These are phyloP conservation scores for Rhododendron mucronatum DNA, from an alignment of 148 eudicot species.

Conservation along the genomic window DNA sequence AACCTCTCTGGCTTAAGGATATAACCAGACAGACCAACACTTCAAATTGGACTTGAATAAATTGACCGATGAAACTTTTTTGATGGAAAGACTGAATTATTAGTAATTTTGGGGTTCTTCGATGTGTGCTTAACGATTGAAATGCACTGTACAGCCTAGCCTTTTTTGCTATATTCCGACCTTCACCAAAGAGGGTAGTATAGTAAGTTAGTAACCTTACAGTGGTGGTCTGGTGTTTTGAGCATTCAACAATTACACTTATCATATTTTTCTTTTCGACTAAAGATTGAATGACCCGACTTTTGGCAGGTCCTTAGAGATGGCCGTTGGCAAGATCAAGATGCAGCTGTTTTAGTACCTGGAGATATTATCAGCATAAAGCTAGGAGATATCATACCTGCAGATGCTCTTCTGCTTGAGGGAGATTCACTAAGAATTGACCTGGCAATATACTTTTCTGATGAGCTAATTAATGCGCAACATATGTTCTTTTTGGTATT, in stretches of 20 bases:
- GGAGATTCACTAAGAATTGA: slow-evolving; percentile 67
- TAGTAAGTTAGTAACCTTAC: no score
- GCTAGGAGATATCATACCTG: slow-evolving; percentile 75
- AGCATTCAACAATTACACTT: background rate
- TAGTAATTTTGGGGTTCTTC: no score
- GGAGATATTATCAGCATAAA: slow-evolving; percentile 73
- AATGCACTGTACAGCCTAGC: background rate
- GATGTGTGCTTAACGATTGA: background rate
- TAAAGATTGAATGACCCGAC: background rate
- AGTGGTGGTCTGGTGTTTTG: background rate
- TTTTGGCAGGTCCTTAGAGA: slow-evolving; percentile 58
- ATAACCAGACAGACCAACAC: background rate
- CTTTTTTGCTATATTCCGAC: background rate
- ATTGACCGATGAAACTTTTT: no score
- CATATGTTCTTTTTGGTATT: background rate
- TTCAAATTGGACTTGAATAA: no score
- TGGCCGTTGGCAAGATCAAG: slow-evolving; percentile 64
- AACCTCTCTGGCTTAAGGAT: background rate
- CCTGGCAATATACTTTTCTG: slow-evolving; percentile 35
- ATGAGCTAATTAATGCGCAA: background rate
- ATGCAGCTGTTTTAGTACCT: slow-evolving; percentile 63
- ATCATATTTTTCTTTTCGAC: background rate
- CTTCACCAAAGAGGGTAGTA: background rate
- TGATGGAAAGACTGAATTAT: no score
- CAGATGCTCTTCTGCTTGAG: slow-evolving; percentile 73